Base-by-base conservation (phyloP, 2,329 filamentous ascomycete genomes). In the Fusarium irregulare region DNA sequence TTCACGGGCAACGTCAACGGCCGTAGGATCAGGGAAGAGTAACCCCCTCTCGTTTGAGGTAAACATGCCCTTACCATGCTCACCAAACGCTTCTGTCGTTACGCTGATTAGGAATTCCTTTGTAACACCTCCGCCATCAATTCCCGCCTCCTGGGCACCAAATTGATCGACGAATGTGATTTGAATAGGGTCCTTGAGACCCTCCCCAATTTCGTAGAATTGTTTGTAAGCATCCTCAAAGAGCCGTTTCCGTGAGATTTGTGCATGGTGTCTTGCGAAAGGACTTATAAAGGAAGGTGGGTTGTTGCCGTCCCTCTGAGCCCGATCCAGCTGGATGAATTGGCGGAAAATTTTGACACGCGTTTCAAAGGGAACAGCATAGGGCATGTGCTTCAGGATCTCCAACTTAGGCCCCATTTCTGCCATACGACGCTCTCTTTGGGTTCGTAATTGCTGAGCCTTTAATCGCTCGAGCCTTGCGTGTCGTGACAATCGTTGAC, bases 151-250 rank as follows among this genome's bases (percentile, higher is more conserved):
- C 10, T 89, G 86, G 2, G 91, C 88, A 65, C 92, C 92, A 72
- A 97, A 99, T 64, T 94, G 88, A 77, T 99, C 96, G 45, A 98
- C 90, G 78, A 99, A 99, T 0, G 93, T 96, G 75, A 99, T 98
- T 76, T 97, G 93, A 37, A 99, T 97, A 0, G 94, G 93, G 76
- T 98, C 95, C 77, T 98, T 98, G 59, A 99, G 81, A 1, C 90
- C 91, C 16, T 95, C 92, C 0, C 92, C 92, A 7, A 98, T 85
- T 2, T 87, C 80, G 74, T 93, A 98, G 75, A 98, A 98, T 58
- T 94, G 88, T 6, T 91, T 83, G 76, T 91, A 95, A 0, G 96
- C 96, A 81, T 98, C 94, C 20, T 93, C 87, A 76, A 98, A 98
- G 7, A 97, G 86, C 50, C 88, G 86, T 21, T 92, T 91, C 65